These are phyloP conservation scores for Cladophialophora bantiana DNA, from an alignment of 2,329 filamentous ascomycete genomes.

Conservation along the genomic window DNA sequence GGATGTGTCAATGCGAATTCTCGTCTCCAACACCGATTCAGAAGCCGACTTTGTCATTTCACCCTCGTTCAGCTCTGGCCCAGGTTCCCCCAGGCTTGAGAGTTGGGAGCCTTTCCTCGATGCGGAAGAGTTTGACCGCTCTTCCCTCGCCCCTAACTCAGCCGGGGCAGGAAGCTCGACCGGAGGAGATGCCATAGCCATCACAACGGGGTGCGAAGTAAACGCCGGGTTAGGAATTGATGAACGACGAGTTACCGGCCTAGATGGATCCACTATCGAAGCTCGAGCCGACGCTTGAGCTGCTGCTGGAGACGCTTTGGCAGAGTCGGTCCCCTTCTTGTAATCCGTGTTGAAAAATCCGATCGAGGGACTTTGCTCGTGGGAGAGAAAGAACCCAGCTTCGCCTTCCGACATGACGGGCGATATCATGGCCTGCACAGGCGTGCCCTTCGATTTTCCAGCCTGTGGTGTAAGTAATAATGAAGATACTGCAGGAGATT, in stretches of 20 bases:
- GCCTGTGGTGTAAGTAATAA: slow-evolving; percentile 27
- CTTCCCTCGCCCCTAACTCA: slow-evolving; percentile 13
- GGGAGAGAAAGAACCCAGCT: slow-evolving; percentile 26
- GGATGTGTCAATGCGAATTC: slow-evolving; percentile 19
- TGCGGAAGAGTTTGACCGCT: slow-evolving; percentile 16
- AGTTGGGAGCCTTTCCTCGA: slow-evolving; percentile 22
- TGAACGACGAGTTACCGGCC: slow-evolving; percentile 23
- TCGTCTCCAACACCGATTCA: slow-evolving; percentile 23
- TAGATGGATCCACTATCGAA: slow-evolving; percentile 22
- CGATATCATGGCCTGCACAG: slow-evolving; percentile 27
- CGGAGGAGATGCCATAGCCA: slow-evolving; percentile 36
- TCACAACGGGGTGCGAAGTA: slow-evolving; percentile 36
- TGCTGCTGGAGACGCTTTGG: slow-evolving; percentile 9
- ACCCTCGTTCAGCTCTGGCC: slow-evolving; percentile 33
- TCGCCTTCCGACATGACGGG: slow-evolving; percentile 22
- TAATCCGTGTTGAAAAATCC: slow-evolving; percentile 26
- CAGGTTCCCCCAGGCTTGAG: slow-evolving; percentile 38
- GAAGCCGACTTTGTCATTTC: slow-evolving; percentile 18
- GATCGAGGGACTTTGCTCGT: slow-evolving; percentile 28
- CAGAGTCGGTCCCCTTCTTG: slow-evolving; percentile 17
- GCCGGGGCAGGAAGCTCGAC: slow-evolving; percentile 31
- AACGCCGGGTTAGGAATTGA: slow-evolving; percentile 33
- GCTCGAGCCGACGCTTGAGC: slow-evolving; percentile 23
- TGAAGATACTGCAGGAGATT: slow-evolving; percentile 29
- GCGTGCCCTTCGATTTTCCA: slow-evolving; percentile 26